Evolutionary conservation across 179 eudicot species (phyloP).

Genomic region (Monotropa hypopitys): DNA sequence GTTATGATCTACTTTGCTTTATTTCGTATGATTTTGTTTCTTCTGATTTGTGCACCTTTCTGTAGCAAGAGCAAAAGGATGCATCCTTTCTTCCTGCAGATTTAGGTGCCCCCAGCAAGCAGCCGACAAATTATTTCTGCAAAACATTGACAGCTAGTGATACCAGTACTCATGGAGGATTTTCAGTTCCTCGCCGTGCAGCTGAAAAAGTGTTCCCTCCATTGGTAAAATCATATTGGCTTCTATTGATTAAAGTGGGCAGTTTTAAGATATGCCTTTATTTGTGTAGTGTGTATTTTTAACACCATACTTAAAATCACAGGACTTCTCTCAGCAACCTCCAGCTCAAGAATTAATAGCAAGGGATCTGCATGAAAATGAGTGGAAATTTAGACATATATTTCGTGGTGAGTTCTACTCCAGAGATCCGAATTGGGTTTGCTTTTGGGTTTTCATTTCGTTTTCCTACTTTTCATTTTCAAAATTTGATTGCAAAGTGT

Average conservation of each 20-base stretch:
- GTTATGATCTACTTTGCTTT: background rate
- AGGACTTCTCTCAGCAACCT: slow-evolving; percentile 55
- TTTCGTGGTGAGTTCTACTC: slow-evolving; percentile 34
- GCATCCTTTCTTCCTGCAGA: slow-evolving; percentile 45
- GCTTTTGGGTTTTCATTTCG: background rate
- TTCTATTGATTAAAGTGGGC: background rate
- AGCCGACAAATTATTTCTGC: slow-evolving; percentile 61
- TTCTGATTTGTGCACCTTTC: background rate
- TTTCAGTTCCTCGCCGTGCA: slow-evolving; percentile 68
- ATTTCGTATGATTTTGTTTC: background rate
- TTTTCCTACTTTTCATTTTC: background rate
- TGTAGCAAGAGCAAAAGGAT: slow-evolving; percentile 61
- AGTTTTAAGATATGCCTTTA: background rate
- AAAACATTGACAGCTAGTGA: slow-evolving; percentile 69
- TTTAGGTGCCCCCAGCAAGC: slow-evolving; percentile 52
- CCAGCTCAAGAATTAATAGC: slow-evolving; percentile 49
- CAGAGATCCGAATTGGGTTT: background rate
- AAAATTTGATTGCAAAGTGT: background rate
- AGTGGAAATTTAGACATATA: slow-evolving; percentile 57
- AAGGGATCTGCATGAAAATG: slow-evolving; percentile 50
- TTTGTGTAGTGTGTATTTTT: background rate
- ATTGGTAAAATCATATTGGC: slow-evolving; percentile 24
- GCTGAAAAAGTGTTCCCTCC: slow-evolving; percentile 74
- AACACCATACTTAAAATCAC: background rate
- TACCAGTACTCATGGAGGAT: slow-evolving; percentile 71